These are phyloP conservation scores for Leptographium lundbergii DNA, from an alignment of 2,329 filamentous ascomycete species.

Conservation along the genomic window DNA sequence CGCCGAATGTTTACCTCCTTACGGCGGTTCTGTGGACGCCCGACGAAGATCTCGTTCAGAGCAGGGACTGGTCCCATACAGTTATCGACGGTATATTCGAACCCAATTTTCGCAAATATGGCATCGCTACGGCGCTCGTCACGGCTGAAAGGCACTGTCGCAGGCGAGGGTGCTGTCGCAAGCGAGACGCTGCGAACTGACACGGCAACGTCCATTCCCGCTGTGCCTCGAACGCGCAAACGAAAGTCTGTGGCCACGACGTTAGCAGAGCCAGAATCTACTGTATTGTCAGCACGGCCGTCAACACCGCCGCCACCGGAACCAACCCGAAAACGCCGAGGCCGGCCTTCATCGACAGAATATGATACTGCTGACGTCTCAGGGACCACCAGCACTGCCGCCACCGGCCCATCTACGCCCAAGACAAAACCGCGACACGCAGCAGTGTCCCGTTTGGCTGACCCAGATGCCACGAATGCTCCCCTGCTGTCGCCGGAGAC, in stretches of 20 bases:
- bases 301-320: constrained; percentile 14
- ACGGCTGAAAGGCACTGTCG: constrained; percentile 25
- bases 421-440: constrained; percentile 24
- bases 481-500: constrained; percentile 59
- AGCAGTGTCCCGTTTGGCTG: constrained; percentile 42
- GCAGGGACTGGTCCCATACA: neutral
- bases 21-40: neutral
- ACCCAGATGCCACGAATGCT: constrained; percentile 55
- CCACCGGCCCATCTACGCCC: constrained; percentile 20
- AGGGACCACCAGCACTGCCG: constrained; percentile 32
- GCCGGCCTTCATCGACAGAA: neutral
- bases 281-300: neutral
- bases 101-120: constrained; percentile 12
- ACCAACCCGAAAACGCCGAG: neutral
- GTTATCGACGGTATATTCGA: neutral
- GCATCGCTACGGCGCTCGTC: constrained; percentile 20
- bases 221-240: constrained; percentile 14
- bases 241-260: constrained; percentile 13
- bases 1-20: neutral
- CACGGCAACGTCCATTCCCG: neutral
- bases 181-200: constrained; percentile 6
- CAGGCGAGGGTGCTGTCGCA: neutral
- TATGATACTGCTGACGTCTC: constrained; percentile 14
- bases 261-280: neutral
- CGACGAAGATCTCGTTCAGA: neutral